Base-by-base conservation (phyloP, 441 rosid genomes). In the Bocquillonia castaneifolia region DNA sequence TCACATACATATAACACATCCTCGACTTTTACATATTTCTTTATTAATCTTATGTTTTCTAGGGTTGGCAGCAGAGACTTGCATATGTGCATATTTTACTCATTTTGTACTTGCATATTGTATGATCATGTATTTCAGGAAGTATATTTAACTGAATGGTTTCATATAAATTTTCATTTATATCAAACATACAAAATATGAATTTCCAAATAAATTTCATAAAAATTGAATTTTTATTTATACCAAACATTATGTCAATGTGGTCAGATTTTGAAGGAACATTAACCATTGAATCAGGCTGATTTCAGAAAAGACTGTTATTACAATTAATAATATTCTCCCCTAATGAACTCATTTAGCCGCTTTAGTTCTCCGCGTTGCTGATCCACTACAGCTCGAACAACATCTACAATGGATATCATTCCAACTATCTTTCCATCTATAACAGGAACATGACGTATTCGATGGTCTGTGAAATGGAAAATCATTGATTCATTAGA, bases 361-460 rank as follows among this genome's bases (percentile, higher is more conserved):
- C 76, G 82, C 79, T 77, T 88, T 50, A 89, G 56, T 78, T 89
- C 96, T 42, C 91, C 84, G 20, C 56, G 78, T 72, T 92, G 95
- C 77, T 90, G 96, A 39, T 88, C 92, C 29, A 92, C 92, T 50
- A 86, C 85, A n/a, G 92, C 86, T 71, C 77, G 77, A 34, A 90
- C 91, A 13, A 88, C 93, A 72, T 88, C 93, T 44, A 82, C 93
- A 5, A 88, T 83, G 5, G 96, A 92, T 62, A 90, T 82, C 89
- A 91, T 81, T 60, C 98, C 98, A 0, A 84, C 87, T 48, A 93
- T 81, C 77, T 80, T 89, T 37, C 88, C 92, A n/a, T 91, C 88
- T 51, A 91, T 88, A 17, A 91, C 96, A 0, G 97, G 97, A 48
- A 80, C 87, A 69, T 93, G 97, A 23, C 94, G 79, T 58, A 93